Evolutionary conservation across 164 flowering plant species (phyloP).

Genomic region (Protea cynaroides): DNA sequence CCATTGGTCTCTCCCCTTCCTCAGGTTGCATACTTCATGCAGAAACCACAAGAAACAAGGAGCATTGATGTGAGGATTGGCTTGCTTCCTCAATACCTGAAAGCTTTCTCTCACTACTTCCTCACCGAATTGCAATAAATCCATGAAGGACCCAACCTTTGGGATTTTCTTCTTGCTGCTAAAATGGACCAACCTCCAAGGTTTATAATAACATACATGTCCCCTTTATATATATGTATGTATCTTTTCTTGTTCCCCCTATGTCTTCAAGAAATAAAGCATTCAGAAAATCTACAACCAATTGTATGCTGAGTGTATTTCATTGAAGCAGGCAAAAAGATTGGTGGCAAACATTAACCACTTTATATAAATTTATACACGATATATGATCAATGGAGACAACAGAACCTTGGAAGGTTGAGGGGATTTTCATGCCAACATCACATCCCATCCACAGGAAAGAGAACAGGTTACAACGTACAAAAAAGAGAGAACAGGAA

Average conservation of each 20-base stretch:
- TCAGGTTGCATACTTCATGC: constrained; percentile 48
- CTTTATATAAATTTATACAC: background rate
- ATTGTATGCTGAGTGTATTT: background rate
- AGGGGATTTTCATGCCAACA: background rate
- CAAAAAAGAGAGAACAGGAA: background rate
- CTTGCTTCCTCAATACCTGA: constrained; percentile 21
- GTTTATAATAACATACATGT: background rate
- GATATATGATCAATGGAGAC: background rate
- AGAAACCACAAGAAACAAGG: constrained; percentile 27
- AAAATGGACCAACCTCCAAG: background rate
- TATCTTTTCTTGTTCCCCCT: background rate
- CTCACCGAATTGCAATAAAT: constrained; percentile 9
- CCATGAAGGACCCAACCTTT: background rate
- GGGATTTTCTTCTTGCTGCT: too few relatives aligned
- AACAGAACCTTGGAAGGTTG: background rate
- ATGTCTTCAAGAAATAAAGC: too few relatives aligned
- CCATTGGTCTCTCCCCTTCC: constrained; percentile 40
- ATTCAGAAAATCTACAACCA: background rate
- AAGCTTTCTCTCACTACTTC: constrained; percentile 36
- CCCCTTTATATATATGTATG: background rate
- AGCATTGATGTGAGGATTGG: constrained; percentile 43
- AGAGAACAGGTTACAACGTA: background rate
- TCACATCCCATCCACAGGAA: background rate
- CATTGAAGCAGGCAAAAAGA: background rate
- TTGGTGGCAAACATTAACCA: background rate